These are phyloP conservation scores for Verbascum thapsus DNA, from an alignment of 257 asterid genomes.

Conservation along the genomic window DNA sequence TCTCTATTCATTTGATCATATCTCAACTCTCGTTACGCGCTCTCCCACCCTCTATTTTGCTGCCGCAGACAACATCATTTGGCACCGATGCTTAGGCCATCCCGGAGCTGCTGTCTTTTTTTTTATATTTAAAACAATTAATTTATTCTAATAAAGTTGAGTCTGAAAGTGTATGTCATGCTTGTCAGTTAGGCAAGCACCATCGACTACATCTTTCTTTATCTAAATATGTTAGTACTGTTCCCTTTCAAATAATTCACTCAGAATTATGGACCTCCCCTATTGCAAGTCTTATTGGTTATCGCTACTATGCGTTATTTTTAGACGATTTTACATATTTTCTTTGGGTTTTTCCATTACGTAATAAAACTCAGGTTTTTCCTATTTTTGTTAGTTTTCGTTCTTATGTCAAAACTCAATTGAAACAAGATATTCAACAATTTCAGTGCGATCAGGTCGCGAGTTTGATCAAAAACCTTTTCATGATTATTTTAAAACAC, in stretches of 20 bases:
- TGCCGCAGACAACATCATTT: no score
- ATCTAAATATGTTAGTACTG: neutral
- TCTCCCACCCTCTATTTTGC: no score
- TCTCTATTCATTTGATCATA: no score
- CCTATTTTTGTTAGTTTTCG: neutral
- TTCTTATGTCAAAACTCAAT: neutral
- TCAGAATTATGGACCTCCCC: neutral
- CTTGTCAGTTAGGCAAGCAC: slow-evolving; percentile 5
- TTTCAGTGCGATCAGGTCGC: neutral
- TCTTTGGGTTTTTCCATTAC: neutral
- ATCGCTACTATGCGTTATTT: neutral
- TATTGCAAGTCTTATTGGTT: neutral
- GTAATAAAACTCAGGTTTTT: neutral
- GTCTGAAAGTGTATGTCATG: neutral
- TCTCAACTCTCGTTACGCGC: no score
- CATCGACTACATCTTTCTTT: neutral
- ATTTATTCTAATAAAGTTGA: no score
- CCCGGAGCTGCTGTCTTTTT: no score
- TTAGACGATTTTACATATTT: neutral
- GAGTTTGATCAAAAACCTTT: neutral
- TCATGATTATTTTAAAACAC: neutral
- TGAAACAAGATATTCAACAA: neutral
- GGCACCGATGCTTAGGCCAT: no score
- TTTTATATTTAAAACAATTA: no score
- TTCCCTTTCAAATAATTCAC: neutral